phyloP scores from a whole-genome alignment of 2,329 filamentous ascomycete genomes.

The Diplodia mutila region DNA sequence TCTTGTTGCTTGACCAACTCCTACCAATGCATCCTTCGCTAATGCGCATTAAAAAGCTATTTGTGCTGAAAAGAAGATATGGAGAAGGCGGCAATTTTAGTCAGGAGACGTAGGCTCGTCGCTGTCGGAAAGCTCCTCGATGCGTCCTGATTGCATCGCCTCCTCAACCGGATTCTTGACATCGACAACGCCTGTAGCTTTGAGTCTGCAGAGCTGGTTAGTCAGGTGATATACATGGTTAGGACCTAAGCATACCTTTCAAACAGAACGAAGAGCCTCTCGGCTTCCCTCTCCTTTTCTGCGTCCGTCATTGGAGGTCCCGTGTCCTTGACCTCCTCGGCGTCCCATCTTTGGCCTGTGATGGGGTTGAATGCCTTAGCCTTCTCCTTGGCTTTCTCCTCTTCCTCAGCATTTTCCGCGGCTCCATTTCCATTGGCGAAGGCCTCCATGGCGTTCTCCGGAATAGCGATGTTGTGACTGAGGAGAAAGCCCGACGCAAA shows the following conservation, averaged over 20 bases:
- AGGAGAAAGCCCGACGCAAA: conserved; percentile 90
- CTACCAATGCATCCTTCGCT: conserved; percentile 24
- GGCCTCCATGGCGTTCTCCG: conserved; percentile 65
- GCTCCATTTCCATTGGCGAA: conserved; percentile 40
- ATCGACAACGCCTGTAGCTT: conserved; percentile 73
- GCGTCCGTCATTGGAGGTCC: conserved; percentile 80
- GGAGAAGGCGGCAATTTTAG: neutral
- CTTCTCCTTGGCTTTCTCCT: conserved; percentile 28
- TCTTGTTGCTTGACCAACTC: conserved; percentile 23
- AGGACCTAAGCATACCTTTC: conserved; percentile 63
- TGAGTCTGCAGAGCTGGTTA: conserved; percentile 54
- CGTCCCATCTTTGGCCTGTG: conserved; percentile 79
- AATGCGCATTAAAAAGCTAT: conserved; percentile 26
- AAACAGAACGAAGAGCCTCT: conserved; percentile 86
- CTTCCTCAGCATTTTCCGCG: neutral
- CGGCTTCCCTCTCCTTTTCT: conserved; percentile 90
- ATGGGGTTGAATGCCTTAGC: conserved; percentile 71
- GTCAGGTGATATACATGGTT: neutral
- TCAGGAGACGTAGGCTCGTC: conserved; percentile 22
- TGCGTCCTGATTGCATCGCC: conserved; percentile 69
- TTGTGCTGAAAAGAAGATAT: conserved; percentile 14
- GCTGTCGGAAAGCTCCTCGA: conserved; percentile 62
- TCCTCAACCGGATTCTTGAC: conserved; percentile 78
- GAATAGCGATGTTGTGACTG: conserved; percentile 79
- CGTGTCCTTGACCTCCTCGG: conserved; percentile 60